Conservation (phyloP, 202 grass and related monocot genomes). For the Panicum hallii region DNA sequence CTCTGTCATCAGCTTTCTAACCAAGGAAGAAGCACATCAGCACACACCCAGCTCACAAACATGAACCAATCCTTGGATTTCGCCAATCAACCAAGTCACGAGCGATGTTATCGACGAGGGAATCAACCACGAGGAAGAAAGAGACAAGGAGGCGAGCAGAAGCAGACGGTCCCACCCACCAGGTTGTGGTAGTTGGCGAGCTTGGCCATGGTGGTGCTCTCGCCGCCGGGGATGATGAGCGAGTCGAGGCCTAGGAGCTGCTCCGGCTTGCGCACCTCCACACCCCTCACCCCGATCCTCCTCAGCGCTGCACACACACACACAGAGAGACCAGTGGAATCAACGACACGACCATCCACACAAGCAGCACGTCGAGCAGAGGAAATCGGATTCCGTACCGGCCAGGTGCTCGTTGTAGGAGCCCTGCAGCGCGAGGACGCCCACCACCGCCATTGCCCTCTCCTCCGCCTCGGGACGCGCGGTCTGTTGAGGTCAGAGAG, state of each 20-base stretch:
- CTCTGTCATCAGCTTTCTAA: background rate
- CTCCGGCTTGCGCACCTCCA: constrained; percentile 90
- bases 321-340: background rate
- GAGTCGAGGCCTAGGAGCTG: constrained; percentile 72
- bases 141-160: background rate
- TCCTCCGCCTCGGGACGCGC: background rate
- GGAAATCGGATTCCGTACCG: constrained; percentile 38
- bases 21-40: background rate
- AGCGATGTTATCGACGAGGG: background rate
- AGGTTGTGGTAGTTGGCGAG: constrained; percentile 88
- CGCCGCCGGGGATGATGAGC: constrained; percentile 95
- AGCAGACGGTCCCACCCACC: constrained; percentile 40
- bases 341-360: background rate
- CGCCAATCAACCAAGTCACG: background rate
- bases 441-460: constrained; percentile 62
- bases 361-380: background rate
- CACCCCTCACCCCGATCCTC: constrained; percentile 83
- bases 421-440: constrained; percentile 94
- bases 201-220: constrained; percentile 99
- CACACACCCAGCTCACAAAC: background rate
- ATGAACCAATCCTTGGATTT: background rate
- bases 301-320: constrained; percentile 61
- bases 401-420: constrained; percentile 97
- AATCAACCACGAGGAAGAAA: background rate
- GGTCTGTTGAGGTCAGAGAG: background rate